phyloP scores from a whole-genome alignment of 371 early-diverging fungal genomes.

The Mucor ambiguus region DNA sequence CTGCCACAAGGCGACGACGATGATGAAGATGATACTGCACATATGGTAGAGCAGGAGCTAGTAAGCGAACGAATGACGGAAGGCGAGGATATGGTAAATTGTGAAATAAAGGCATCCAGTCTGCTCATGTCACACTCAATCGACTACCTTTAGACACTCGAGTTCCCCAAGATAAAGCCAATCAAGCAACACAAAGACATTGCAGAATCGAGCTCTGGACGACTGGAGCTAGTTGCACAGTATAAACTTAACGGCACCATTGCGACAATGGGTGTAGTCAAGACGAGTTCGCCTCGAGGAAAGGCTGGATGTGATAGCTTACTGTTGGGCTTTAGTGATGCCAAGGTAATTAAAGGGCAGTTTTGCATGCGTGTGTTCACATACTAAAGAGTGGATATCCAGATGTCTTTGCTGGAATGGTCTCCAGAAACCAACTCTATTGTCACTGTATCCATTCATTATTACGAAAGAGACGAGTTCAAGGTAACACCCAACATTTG shows the following conservation, averaged over 20 bases:
- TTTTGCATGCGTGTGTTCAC: neutral
- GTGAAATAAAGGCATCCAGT: neutral
- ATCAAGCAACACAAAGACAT: conserved; percentile 25
- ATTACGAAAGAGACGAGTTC: conserved; percentile 92
- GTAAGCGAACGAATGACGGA: conserved; percentile 19
- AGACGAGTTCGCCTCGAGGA: conserved; percentile 65
- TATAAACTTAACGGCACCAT: conserved; percentile 82
- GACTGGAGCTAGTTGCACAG: conserved; percentile 74
- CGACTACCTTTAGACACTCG: conserved; percentile 28
- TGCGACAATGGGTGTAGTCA: conserved; percentile 77
- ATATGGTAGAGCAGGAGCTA: conserved; percentile 21
- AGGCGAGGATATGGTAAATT: conserved; percentile 21
- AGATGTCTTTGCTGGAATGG: conserved; percentile 94
- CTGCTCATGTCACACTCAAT: neutral
- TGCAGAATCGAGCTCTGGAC: conserved; percentile 55
- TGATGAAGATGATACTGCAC: conserved; percentile 20
- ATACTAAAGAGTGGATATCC: neutral
- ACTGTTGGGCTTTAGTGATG: conserved; percentile 88
- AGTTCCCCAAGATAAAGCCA: conserved; percentile 49
- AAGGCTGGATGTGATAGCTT: conserved; percentile 82
- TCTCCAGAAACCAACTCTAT: conserved; percentile 73
- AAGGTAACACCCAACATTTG: conserved; percentile 53
- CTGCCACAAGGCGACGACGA: neutral
- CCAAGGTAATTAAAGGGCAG: conserved; percentile 69
- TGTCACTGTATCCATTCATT: conserved; percentile 94